Conservation (phyloP, 169 alveolate genomes). For the Plasmodium fragile region DNA sequence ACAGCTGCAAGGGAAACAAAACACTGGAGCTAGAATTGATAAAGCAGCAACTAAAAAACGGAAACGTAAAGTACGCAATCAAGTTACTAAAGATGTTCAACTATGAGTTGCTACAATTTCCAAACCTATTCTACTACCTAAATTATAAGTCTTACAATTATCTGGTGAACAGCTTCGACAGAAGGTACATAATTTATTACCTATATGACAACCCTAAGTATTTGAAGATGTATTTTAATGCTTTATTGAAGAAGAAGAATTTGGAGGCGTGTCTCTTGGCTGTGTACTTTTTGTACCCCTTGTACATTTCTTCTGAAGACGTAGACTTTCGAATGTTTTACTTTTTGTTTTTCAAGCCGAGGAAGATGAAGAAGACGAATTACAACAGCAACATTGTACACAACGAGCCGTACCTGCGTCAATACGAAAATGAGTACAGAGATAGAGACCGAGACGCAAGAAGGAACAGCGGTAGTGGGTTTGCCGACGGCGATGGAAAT, state of each 20-base stretch:
- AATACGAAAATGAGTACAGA: neutral
- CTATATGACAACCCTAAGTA: slow-evolving; percentile 63
- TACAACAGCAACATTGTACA: neutral
- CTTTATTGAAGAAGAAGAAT: slow-evolving; percentile 30
- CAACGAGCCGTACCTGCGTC: neutral
- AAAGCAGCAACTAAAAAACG: slow-evolving; percentile 30
- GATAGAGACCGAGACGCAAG: neutral
- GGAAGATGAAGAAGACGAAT: slow-evolving; percentile 9
- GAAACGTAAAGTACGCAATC: slow-evolving; percentile 58
- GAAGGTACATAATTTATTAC: slow-evolving; percentile 51
- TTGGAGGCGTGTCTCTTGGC: slow-evolving; percentile 30
- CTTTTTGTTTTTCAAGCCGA: slow-evolving; percentile 24
- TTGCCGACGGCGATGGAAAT: neutral
- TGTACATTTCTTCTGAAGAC: slow-evolving; percentile 46
- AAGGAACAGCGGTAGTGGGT: neutral
- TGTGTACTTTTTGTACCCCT: slow-evolving; percentile 52
- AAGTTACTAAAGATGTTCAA: slow-evolving; percentile 43
- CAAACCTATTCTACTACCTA: slow-evolving; percentile 51
- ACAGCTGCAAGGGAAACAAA: slow-evolving; percentile 41
- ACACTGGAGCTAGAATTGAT: slow-evolving; percentile 62
- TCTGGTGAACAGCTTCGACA: slow-evolving; percentile 46
- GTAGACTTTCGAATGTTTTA: slow-evolving; percentile 30
- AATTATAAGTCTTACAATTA: slow-evolving; percentile 67
- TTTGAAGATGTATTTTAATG: slow-evolving; percentile 50
- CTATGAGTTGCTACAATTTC: slow-evolving; percentile 58